Evolutionary conservation across 148 eudicot species (phyloP), one percentile per base, ranked within the genome.

Genomic region (Nepenthes mirabilis): DNA sequence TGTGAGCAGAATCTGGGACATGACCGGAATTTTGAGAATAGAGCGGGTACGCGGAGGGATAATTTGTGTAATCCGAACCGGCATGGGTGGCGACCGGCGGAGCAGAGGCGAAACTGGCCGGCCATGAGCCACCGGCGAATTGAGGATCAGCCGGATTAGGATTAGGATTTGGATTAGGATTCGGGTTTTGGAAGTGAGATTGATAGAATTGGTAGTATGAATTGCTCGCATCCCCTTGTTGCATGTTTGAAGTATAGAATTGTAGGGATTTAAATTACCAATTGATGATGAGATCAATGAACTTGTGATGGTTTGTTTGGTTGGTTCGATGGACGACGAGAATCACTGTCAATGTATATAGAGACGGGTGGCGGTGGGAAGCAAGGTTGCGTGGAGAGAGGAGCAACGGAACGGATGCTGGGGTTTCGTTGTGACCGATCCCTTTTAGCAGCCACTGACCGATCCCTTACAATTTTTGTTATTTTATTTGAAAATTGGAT

Each of bases 41-140:
- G 1, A 74, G 68, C 45, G 81, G 71, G 66, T 68, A 75, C 0
- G 59, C 10, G 2, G 75, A 50, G 57, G 76, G 37, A 66, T 75
- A 77, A 57, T 52, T 63, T 5, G 79, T 61, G 68, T 65, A 71
- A 72, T 82, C 80, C 49, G 66, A 62, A 35, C 70, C 50, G 54
- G 47, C 37, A 0, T 55, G 33, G 58, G 80, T 48, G 2, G 78
- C 65, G 49, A 70, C 75, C 14, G 87, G 91, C 6, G 90, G 95
- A 54, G 95, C 90, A 45, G 95, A 84, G 61, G 95, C 87, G 55
- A 65, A 70, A 8, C 78, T 14, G 57, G 75, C 66, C 47, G 60
- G 53, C 23, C 68, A 61, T n/a, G 56, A 35, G 47, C 37, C 47
- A 50, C n/a, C 52, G 52, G 52, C 3, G 6, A 49, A 5, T 49